These are phyloP conservation scores for Xylariaceae sp. DNA, from an alignment of 2,329 filamentous ascomycete genomes.

Conservation along the genomic window DNA sequence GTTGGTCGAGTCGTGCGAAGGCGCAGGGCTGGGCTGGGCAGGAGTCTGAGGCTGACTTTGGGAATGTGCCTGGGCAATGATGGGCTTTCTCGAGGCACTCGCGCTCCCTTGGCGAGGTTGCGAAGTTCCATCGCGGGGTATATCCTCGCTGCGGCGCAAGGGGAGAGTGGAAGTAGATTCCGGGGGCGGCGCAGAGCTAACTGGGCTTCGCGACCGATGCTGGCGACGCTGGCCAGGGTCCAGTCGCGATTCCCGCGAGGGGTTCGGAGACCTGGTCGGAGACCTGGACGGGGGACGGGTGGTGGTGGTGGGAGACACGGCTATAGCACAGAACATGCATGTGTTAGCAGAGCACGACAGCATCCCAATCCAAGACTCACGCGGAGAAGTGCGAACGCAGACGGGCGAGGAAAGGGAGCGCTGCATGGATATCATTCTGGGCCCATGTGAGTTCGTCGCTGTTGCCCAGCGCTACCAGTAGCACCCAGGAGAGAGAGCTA, in stretches of 20 bases:
- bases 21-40: constrained; percentile 8
- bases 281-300: constrained; percentile 47
- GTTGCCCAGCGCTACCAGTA: constrained; percentile 33
- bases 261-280: constrained; percentile 46
- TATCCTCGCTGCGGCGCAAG: constrained; percentile 40
- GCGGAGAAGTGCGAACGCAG: constrained; percentile 45
- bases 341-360: constrained; percentile 14
- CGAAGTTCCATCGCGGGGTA: constrained; percentile 28
- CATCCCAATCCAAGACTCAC: constrained; percentile 52
- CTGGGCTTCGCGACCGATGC: constrained; percentile 51
- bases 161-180: constrained; percentile 39
- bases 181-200: constrained; percentile 35
- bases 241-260: constrained; percentile 38
- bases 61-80: constrained; percentile 30
- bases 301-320: constrained; percentile 46
- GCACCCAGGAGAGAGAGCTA: constrained; percentile 19
- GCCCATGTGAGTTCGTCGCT: constrained; percentile 34
- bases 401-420: constrained; percentile 60
- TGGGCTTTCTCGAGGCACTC: constrained; percentile 41
- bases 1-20: constrained; percentile 16
- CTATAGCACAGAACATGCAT: constrained; percentile 29
- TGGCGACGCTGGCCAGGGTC: constrained; percentile 46
- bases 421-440: constrained; percentile 59
- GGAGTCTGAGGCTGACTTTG: constrained; percentile 11
- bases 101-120: constrained; percentile 30